Evolutionary conservation across 371 early-diverging fungal species (phyloP).

Genomic region (Rhizopus delemar): DNA sequence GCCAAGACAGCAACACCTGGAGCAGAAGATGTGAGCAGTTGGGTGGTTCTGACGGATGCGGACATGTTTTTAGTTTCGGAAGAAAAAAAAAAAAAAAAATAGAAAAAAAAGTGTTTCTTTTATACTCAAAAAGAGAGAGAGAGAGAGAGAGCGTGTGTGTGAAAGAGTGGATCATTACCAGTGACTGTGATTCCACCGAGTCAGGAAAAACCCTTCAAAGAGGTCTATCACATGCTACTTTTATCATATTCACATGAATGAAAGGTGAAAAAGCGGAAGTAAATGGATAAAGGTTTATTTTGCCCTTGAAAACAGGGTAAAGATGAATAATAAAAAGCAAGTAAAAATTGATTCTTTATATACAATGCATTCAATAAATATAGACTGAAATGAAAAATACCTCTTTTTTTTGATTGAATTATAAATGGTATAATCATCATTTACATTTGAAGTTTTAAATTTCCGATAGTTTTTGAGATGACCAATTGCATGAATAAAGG

Average conservation of each 20-base stretch:
- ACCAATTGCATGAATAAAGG: no score
- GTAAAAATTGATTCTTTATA: no score
- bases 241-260: slow-evolving; percentile 11
- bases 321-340: no score
- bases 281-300: background rate
- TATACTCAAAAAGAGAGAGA: background rate
- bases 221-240: slow-evolving; percentile 10
- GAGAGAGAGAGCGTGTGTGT: background rate
- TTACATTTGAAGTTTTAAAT: no score
- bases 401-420: no score
- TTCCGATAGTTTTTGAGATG: no score
- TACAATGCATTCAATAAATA: no score
- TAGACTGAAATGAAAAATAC: no score
- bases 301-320: no score
- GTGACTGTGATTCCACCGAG: slow-evolving; percentile 15
- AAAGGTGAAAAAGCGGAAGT: slow-evolving; percentile 8
- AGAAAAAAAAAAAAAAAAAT: background rate
- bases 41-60: background rate
- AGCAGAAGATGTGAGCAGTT: slow-evolving; percentile 11
- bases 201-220: background rate
- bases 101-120: background rate
- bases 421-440: no score
- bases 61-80: slow-evolving; percentile 1
- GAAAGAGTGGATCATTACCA: background rate
- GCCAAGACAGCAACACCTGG: slow-evolving; percentile 34